Evolutionary conservation across 2,329 filamentous ascomycete genomes (phyloP), one percentile per base, ranked within the genome.

Genomic region (Magnaporthiopsis rhizophila): DNA sequence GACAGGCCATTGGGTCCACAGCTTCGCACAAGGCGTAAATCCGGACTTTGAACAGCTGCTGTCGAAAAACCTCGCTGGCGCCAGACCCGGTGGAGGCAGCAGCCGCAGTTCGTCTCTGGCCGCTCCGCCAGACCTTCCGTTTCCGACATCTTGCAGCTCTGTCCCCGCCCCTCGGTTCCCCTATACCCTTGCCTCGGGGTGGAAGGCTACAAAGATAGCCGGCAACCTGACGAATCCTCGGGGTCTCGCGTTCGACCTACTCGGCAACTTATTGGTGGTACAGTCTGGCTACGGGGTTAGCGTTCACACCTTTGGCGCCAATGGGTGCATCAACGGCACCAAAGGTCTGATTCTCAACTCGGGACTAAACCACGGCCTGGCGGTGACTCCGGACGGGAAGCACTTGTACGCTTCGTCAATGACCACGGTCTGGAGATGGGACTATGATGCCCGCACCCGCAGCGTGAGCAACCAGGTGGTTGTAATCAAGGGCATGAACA

Each of bases 381-480:
- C 70, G 38, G 66, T 76, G 32, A 73, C 71, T 0, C 73, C 74
- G 2, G 74, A 75, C 57, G 72, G 74, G 59, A 73, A 66, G 66
- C 74, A 71, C 1, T 53, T 76, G 15, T 75, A 74, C 62, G 74
- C 74, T 38, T 74, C 72, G 61, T 72, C 73, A 30, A 68, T 72
- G 65, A 72, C 70, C 21, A 71, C 72, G n/a, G 81, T 81, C 18
- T 86, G 79, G 71, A 74, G 79, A 8, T 87, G 83, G 80, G 72
- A 74, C 57, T 89, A 88, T 69, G 78, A 86, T 70, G 72, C 80
- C 6, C 70, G 72, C 9, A 72, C 77, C 13, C 75, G 76, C 59
- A 79, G 79, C 2, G 79, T 79, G 34, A 74, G 75, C 26, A 73
- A 73, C 62, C 76, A 78, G 65, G 71, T 70, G 63, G 71, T 73